Evolutionary conservation across 768 basidiomycete species (phyloP), one percentile per base, ranked within the genome.

Genomic region (Daedaleopsis nitida): DNA sequence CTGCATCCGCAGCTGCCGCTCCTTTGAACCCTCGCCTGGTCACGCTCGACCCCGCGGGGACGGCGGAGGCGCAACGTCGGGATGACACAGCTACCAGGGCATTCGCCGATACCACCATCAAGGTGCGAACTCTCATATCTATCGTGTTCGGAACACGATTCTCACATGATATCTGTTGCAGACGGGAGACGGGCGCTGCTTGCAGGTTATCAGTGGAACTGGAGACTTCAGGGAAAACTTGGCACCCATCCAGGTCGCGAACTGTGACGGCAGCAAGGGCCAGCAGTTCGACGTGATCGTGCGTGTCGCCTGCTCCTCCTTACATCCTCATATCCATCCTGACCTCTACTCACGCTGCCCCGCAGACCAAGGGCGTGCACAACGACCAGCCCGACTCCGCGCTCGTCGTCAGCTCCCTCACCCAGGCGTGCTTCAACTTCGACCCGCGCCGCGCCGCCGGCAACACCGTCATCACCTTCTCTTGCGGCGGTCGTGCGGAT

Each of bases 401-500:
- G 53, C 37, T 42, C 38, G 11, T 55, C 38, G 53, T 55, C 38
- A 42, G 38, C 39, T 23, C 38, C 8, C 53, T 55, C 38, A 55
- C 53, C 8, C 17, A 55, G n/a, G 53, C 24, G 12, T 55, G 53
- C 53, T 12, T 55, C 19, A 42, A 23, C 39, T 39, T 55, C 53
- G 56, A 57, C 56, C 56, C 44, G 0, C 44, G 56, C n/a, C 56
- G 56, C 34, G 24, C 56, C 37, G 56, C 44, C 16, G 56, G 47
- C 56, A 38, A 57, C 56, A 44, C 47, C 44, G 56, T 57, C 35
- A 32, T 37, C 32, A 21, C 48, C 45, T 57, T 57, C 56, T 57
- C 56, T 10, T 57, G 56, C 47, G 56, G 56, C 23, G 56, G 56
- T 7, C 56, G 56, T 32, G 56, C 58, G 23, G 53, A 55, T 23